Conservation (phyloP, 441 rosid species). For the Populus hybrid region DNA sequence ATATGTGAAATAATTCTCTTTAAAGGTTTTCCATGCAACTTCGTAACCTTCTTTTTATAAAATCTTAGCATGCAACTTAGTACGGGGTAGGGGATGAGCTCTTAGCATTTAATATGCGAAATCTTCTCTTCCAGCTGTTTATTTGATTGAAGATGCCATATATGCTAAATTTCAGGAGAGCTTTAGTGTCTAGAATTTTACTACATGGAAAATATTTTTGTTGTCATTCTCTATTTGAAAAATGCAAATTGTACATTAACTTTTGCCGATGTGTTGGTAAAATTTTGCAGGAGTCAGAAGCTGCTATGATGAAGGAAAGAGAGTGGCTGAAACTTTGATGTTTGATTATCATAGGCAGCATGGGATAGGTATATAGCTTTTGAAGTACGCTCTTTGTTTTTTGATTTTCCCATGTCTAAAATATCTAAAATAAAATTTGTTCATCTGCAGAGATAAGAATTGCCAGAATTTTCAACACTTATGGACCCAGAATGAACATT, state of each 20-base stretch:
- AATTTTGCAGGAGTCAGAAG: conserved; percentile 66
- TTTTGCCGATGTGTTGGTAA: background rate
- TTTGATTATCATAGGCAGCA: conserved; percentile 99
- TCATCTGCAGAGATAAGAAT: conserved; percentile 64
- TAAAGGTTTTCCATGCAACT: background rate
- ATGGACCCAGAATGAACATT: conserved; percentile 97
- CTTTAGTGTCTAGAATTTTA: too few relatives aligned
- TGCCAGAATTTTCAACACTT: conserved; percentile 97
- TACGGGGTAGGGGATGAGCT: background rate
- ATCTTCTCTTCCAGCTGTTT: background rate
- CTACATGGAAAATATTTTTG: background rate
- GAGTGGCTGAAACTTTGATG: conserved; percentile 98
- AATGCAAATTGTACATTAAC: background rate
- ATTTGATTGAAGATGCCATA: too few relatives aligned
- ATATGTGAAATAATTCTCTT: background rate
- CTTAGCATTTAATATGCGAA: background rate
- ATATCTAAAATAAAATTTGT: background rate
- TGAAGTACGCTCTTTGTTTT: background rate
- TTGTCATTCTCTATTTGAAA: background rate
- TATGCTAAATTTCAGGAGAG: too few relatives aligned
- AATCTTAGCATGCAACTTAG: background rate
- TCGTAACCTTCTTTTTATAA: background rate
- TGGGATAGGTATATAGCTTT: conserved; percentile 64
- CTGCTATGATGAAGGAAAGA: conserved; percentile 97
- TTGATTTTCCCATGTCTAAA: background rate